Conservation (phyloP, 306 rosid species). For the Amphicarpaea edgeworthii region DNA sequence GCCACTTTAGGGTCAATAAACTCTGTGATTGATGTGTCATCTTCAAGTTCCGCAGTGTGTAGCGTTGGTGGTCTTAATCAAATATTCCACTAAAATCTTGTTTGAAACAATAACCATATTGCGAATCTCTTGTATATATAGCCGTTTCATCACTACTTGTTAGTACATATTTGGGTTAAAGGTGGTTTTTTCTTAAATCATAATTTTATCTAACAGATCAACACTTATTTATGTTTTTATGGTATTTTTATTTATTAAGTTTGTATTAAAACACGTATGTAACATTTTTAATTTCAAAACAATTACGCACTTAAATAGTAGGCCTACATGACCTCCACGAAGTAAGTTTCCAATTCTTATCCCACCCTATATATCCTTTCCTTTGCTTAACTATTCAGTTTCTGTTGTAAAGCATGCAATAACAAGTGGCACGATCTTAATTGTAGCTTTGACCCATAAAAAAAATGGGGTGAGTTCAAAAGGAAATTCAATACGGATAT, state of each 20-base stretch:
- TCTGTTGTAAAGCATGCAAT: conserved; percentile 14
- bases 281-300: too few species aligned
- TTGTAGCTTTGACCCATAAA: conserved; percentile 17
- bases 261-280: too few species aligned
- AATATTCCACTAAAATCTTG: conserved; percentile 49
- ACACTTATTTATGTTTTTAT: too few species aligned
- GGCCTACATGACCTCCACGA: not conserved
- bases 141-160: not conserved
- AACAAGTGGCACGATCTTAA: conserved; percentile 11
- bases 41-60: not conserved
- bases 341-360: not conserved
- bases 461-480: not conserved
- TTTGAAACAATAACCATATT: conserved; percentile 32
- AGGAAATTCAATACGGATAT: not conserved
- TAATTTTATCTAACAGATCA: too few species aligned
- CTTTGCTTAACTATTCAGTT: not conserved
- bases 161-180: too few species aligned
- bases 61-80: conserved; percentile 54
- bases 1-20: conserved; percentile 16
- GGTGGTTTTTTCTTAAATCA: too few species aligned
- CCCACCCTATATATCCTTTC: not conserved
- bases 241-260: too few species aligned
- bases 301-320: conserved; percentile 22
- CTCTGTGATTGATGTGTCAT: conserved; percentile 19
- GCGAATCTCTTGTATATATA: not conserved